Percentiles rank a stretch among this genome's conserved stretches.
Conservation (phyloP, 441 rosid genomes). For the Populus trichocarpa region DNA sequence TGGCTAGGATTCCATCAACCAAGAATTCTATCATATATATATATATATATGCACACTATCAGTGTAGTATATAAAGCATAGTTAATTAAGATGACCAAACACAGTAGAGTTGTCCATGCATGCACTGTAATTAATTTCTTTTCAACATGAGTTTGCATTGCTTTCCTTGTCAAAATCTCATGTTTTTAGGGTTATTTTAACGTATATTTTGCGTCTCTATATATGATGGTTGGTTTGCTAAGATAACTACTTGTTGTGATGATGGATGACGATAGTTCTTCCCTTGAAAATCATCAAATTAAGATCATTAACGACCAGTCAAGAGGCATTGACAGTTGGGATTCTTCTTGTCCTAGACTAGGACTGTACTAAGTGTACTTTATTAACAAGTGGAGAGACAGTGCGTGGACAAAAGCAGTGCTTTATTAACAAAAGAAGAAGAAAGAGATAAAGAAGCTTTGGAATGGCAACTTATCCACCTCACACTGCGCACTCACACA, state of each 20-base stretch:
- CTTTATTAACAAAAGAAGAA: not conserved
- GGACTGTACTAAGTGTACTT: too few species aligned
- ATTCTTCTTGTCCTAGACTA: too few species aligned
- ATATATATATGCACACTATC: too few species aligned
- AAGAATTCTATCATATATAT: too few species aligned
- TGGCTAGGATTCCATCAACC: not conserved
- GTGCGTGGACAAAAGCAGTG: not conserved
- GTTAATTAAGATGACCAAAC: too few species aligned
- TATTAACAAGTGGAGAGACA: not conserved
- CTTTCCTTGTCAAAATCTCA: not conserved
- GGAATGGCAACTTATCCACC: not conserved
- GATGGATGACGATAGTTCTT: not conserved
- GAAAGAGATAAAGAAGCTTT: not conserved
- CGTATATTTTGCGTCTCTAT: not conserved
- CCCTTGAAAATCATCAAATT: not conserved
- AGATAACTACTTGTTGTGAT: not conserved
- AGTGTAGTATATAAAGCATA: too few species aligned
- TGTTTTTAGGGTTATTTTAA: not conserved
- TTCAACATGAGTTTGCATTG: not conserved
- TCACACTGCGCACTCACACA: not conserved
- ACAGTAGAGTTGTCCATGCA: too few species aligned
- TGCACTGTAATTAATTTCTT: too few species aligned
- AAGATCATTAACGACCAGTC: not conserved
- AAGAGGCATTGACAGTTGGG: too few species aligned
- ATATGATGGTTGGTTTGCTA: not conserved